Evolutionary conservation across 257 asterid species (phyloP), one percentile per base, ranked within the genome.

Genomic region (Plantago ovata): DNA sequence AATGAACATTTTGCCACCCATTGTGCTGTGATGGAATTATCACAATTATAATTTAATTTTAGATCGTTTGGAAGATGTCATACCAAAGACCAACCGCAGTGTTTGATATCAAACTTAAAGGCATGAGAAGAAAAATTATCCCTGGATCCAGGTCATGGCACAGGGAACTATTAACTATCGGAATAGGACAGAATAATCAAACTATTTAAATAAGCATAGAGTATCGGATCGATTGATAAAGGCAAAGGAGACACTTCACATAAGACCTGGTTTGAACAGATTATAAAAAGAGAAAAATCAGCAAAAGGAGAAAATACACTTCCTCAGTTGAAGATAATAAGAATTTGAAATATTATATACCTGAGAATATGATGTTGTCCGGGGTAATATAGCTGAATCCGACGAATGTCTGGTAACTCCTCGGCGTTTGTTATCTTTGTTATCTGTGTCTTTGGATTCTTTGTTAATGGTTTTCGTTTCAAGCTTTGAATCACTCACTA

Each of bases 321-420:
- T 44, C 38, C 6, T 13, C 7, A 21, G 16, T 5, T 20, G 38
- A 67, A 11, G 19, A 45, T 15, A 10, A 21, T 20, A 38, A 28
- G 38, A 18, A 40, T 10, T 41, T 7, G 49, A 38, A 53, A 52
- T 32, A 67, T 2, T 40, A 57, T 48, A 81, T 52, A 83, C 98
- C 95, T 87, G 86, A 76, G 73, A 87, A 74, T 65, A 81, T 20
- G 86, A 65, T 6, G 68, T 78, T 20, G 89, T 39, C 58, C 68
- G 81, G 43, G 87, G 90, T 14, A 61, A 54, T 72, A 68, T 84
- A 28, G 72, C 33, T 18, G 76, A 76, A 62, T 83, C 79, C 13
- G 79, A 59, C 60, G 85, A 56, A 67, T 58, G 70, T 44, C 71
- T 82, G 15, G 60, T 45, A 65, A 69, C 78, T 65, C 65, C 81